A percentile compares a stretch with the other conserved stretches of the same genome.
These are phyloP conservation scores for Candida fluviatilis DNA, from an alignment of 805 yeast genomes.

Conservation along the genomic window DNA sequence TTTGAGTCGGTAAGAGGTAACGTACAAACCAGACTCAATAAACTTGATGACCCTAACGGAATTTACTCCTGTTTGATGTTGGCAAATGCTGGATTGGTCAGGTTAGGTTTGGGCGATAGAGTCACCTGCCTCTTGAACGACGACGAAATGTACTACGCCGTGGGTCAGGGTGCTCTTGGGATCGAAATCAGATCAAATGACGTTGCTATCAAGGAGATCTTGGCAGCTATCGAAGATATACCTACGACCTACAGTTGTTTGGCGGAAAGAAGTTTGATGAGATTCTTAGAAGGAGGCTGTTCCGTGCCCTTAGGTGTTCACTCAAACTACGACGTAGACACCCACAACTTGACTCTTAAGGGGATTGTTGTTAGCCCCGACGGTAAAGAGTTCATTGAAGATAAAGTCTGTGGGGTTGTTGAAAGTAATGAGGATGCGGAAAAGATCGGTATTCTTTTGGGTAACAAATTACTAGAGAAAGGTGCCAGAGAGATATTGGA, in stretches of 20 bases:
- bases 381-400: slow-evolving; percentile 69
- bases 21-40: slow-evolving; percentile 70
- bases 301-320: slow-evolving; percentile 95
- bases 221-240: slow-evolving; percentile 61
- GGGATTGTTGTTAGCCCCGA: slow-evolving; percentile 84
- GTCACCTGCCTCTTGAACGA: slow-evolving; percentile 68
- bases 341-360: slow-evolving; percentile 47
- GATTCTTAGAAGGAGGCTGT: slow-evolving; percentile 94
- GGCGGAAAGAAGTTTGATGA: slow-evolving; percentile 85
- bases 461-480: slow-evolving; percentile 55
- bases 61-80: slow-evolving; percentile 71
- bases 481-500: slow-evolving; percentile 87
- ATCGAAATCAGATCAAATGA: slow-evolving; percentile 81
- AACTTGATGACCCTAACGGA: slow-evolving; percentile 64
- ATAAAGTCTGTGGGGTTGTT: slow-evolving; percentile 36
- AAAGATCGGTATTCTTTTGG: slow-evolving; percentile 65
- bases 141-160: slow-evolving; percentile 89
- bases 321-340: slow-evolving; percentile 44
- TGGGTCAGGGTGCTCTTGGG: slow-evolving; percentile 98
- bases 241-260: slow-evolving; percentile 70
- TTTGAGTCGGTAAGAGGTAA: slow-evolving; percentile 86
- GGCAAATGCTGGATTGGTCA: slow-evolving; percentile 87
- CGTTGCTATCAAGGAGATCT: slow-evolving; percentile 49
- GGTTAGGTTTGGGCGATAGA: slow-evolving; percentile 69
- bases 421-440: slow-evolving; percentile 57